These are phyloP conservation scores for Collybia nuda DNA, from an alignment of 768 basidiomycete species.

Conservation along the genomic window DNA sequence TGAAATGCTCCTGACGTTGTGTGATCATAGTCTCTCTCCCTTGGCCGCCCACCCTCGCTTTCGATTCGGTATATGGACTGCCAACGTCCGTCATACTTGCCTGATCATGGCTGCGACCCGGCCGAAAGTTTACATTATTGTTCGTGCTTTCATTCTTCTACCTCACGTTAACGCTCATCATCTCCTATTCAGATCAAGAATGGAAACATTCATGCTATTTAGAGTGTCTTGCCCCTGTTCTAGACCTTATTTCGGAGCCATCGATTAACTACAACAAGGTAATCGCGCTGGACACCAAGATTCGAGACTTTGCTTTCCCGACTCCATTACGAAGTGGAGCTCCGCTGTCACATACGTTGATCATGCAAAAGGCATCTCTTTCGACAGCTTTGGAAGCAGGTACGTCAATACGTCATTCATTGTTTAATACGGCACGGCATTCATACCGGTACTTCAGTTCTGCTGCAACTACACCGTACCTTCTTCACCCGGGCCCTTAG, in stretches of 20 bases:
- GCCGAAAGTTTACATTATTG: slow-evolving; percentile 42
- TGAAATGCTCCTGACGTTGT: slow-evolving; percentile 12
- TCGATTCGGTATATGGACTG: slow-evolving; percentile 63
- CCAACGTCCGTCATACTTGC: slow-evolving; percentile 42
- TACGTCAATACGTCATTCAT: slow-evolving; percentile 22
- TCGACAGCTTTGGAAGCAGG: slow-evolving; percentile 63
- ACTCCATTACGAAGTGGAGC: slow-evolving; percentile 43
- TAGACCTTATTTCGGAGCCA: slow-evolving; percentile 57
- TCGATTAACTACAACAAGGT: slow-evolving; percentile 48
- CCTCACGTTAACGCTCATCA: slow-evolving; percentile 1
- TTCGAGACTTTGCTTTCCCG: slow-evolving; percentile 64
- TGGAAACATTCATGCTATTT: slow-evolving; percentile 70
- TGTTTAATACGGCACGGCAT: neutral
- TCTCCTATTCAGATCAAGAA: slow-evolving; percentile 51
- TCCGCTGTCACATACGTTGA: slow-evolving; percentile 40
- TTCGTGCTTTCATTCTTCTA: slow-evolving; percentile 19
- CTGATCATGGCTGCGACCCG: slow-evolving; percentile 35
- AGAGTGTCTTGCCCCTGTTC: slow-evolving; percentile 59
- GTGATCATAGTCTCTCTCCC: slow-evolving; percentile 49
- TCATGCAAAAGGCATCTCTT: slow-evolving; percentile 61
- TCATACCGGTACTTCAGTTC: slow-evolving; percentile 35
- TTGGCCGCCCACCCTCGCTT: slow-evolving; percentile 69
- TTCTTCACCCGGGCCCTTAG: slow-evolving; percentile 67
- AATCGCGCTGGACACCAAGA: slow-evolving; percentile 54
- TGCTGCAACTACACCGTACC: slow-evolving; percentile 67